phyloP scores from a whole-genome alignment of 257 asterid genomes.

The Solanum tarapatanum region DNA sequence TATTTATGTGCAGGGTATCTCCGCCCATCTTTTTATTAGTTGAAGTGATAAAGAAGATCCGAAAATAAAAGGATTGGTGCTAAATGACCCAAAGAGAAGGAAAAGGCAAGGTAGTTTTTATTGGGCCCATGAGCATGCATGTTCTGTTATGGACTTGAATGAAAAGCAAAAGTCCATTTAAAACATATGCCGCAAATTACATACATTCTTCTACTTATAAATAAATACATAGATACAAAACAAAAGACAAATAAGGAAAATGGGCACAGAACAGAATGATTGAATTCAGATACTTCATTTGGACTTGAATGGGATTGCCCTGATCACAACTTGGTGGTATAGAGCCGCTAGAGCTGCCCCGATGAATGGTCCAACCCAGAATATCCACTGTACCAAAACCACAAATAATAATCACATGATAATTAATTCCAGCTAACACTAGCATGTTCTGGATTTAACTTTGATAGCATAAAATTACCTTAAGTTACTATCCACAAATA shows the following conservation, averaged over 20 bases:
- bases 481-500: too few species aligned
- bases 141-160: neutral
- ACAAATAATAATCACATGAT: neutral
- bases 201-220: neutral
- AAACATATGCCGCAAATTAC: neutral
- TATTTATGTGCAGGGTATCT: neutral
- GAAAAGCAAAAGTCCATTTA: neutral
- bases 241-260: neutral
- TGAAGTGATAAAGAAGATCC: neutral
- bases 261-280: neutral
- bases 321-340: conserved; percentile 24
- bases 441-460: neutral
- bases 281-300: conserved; percentile 8
- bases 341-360: conserved; percentile 32
- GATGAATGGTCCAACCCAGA: conserved; percentile 29
- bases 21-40: neutral
- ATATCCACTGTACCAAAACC: conserved; percentile 19
- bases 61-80: neutral
- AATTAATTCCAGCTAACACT: neutral
- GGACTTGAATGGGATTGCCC: conserved; percentile 33
- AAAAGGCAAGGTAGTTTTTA: neutral
- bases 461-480: neutral
- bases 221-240: neutral
- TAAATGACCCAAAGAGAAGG: neutral
- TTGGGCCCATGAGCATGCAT: neutral